A percentile compares a stretch with the other conserved stretches of the same genome.
phyloP scores from a whole-genome alignment of 225 moss, liverwort and hornwort genomes.

The Bryum argenteum region DNA sequence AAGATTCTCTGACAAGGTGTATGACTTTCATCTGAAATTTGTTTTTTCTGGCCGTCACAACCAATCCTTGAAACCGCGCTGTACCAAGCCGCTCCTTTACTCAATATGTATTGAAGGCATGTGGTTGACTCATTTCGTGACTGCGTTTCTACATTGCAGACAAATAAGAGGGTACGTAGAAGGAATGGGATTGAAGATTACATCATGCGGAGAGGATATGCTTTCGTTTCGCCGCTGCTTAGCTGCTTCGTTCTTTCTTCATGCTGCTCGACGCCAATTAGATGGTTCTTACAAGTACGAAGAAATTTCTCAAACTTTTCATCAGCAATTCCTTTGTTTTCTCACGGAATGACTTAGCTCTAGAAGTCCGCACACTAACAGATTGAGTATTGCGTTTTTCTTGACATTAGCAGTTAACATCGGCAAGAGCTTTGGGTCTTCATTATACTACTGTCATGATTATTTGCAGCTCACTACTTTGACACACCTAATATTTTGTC shows the following conservation, averaged over 20 bases:
- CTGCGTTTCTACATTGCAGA: constrained; percentile 43
- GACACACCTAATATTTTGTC: constrained; percentile 1
- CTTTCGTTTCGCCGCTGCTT: constrained; percentile 78
- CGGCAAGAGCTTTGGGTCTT: neutral
- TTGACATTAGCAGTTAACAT: neutral
- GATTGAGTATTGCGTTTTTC: neutral
- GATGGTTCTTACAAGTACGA: constrained; percentile 90
- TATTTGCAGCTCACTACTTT: neutral
- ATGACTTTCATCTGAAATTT: neutral
- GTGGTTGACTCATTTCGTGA: constrained; percentile 18
- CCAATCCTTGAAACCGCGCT: too few species aligned
- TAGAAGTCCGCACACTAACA: neutral
- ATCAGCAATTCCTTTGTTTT: neutral
- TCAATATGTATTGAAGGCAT: neutral
- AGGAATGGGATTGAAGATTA: constrained; percentile 68
- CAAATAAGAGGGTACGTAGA: constrained; percentile 86
- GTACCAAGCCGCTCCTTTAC: neutral
- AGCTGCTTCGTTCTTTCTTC: constrained; percentile 87
- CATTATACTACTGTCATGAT: constrained; percentile 2
- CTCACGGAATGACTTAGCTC: neutral
- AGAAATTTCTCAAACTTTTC: constrained; percentile 1
- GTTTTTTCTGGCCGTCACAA: too few species aligned
- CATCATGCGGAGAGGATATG: constrained; percentile 83
- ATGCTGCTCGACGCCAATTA: constrained; percentile 82
- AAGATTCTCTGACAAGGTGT: neutral